phyloP scores from a whole-genome alignment of 345 rosid species.

The Eucalyptus erythrocorys region DNA sequence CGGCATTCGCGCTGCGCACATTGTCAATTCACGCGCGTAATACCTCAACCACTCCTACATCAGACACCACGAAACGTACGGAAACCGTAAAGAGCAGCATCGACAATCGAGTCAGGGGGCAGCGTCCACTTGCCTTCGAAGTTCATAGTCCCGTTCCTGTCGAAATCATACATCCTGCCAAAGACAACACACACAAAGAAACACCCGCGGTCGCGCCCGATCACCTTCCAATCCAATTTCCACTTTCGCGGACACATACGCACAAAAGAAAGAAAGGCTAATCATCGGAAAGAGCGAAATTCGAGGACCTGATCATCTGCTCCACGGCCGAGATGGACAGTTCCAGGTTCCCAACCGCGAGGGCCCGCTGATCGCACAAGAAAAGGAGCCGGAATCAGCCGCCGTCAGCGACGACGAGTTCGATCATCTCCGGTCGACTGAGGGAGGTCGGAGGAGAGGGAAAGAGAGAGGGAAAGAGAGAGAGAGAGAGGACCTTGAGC shows the following conservation, averaged over 20 bases:
- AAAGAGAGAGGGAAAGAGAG: no score
- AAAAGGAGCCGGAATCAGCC: background rate
- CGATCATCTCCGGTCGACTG: background rate
- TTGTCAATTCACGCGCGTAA: background rate
- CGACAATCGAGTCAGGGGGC: background rate
- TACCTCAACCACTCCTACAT: background rate
- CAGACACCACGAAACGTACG: background rate
- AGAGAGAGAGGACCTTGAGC: constrained; percentile 32
- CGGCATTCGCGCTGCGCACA: background rate
- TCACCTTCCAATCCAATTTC: background rate
- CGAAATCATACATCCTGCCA: constrained; percentile 65
- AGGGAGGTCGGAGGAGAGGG: no score
- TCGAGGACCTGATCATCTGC: constrained; percentile 53
- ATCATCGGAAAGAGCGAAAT: background rate
- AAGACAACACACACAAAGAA: background rate
- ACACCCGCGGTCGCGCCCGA: background rate
- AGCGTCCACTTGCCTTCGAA: constrained; percentile 27
- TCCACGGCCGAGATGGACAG: constrained; percentile 46
- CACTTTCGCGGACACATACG: background rate
- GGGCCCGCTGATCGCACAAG: constrained; percentile 26
- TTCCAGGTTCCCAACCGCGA: constrained; percentile 48
- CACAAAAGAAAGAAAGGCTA: background rate
- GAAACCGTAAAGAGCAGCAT: background rate
- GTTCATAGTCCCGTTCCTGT: constrained; percentile 60
- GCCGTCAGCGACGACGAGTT: background rate